Evolutionary conservation across 106 monocot genomes (phyloP).

Genomic region (Phalaenopsis aphrodite): DNA sequence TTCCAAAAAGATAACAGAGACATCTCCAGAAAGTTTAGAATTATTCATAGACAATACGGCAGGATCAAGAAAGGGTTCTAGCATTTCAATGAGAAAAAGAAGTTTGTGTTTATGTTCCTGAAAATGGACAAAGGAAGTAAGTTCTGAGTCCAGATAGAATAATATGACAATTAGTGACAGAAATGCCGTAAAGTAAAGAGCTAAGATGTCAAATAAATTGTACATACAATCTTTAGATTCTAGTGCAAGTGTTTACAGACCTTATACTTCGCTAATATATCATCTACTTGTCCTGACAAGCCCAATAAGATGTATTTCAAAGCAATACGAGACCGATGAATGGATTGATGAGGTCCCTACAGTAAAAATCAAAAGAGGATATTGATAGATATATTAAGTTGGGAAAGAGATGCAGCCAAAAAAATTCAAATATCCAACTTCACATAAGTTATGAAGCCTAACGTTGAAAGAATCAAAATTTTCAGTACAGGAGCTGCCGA

Average conservation of each 20-base stretch:
- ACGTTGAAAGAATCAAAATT: not conserved
- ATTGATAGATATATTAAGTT: not conserved
- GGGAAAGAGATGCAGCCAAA: not conserved
- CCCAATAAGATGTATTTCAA: slow-evolving; percentile 78
- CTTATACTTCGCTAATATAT: slow-evolving; percentile 81
- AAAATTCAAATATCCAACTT: not conserved
- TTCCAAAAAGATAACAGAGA: slow-evolving; percentile 39
- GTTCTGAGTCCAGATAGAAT: not conserved
- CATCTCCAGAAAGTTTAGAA: slow-evolving; percentile 59
- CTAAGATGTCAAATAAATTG: not conserved
- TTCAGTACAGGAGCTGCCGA: not conserved
- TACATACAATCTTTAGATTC: not conserved
- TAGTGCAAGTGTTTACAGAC: slow-evolving; percentile 21
- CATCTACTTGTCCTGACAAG: slow-evolving; percentile 94
- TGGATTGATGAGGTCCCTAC: slow-evolving; percentile 46
- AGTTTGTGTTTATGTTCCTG: slow-evolving; percentile 86
- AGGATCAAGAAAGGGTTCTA: slow-evolving; percentile 90
- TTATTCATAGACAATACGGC: slow-evolving; percentile 32
- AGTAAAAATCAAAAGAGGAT: slow-evolving; percentile 8
- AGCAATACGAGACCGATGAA: slow-evolving; percentile 53
- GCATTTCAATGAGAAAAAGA: slow-evolving; percentile 92
- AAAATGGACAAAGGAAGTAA: not conserved
- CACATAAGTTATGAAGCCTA: not conserved
- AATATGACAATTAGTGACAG: not conserved
- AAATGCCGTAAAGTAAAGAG: not conserved